phyloP scores from a whole-genome alignment of 2,329 filamentous ascomycete genomes.

The Fusarium paranaense region DNA sequence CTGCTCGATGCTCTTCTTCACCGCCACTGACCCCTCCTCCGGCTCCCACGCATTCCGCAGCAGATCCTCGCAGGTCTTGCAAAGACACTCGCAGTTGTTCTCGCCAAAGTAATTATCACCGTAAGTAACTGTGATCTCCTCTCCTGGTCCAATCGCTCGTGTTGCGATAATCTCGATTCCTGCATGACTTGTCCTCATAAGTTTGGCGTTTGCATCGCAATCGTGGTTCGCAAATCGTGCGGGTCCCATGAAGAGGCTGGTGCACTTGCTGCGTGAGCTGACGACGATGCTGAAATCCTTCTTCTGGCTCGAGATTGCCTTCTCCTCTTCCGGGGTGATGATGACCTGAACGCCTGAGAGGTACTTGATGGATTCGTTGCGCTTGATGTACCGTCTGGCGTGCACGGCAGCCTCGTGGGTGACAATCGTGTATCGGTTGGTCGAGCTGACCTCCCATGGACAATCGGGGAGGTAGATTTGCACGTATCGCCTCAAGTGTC shows the following conservation, averaged over 20 bases:
- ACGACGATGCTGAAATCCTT: slow-evolving; percentile 98
- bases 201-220: slow-evolving; percentile 89
- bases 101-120: slow-evolving; percentile 96
- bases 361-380: slow-evolving; percentile 90
- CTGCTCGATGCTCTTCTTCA: slow-evolving; percentile 67
- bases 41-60: slow-evolving; percentile 86
- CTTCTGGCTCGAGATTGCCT: slow-evolving; percentile 80
- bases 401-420: slow-evolving; percentile 90
- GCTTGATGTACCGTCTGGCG: slow-evolving; percentile 81
- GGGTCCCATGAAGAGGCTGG: slow-evolving; percentile 93
- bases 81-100: slow-evolving; percentile 94
- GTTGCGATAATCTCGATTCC: slow-evolving; percentile 92
- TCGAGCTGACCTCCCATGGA: slow-evolving; percentile 90
- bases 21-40: slow-evolving; percentile 57
- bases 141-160: slow-evolving; percentile 83
- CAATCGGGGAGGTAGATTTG: slow-evolving; percentile 94
- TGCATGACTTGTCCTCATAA: slow-evolving; percentile 84
- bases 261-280: slow-evolving; percentile 89
- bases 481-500: slow-evolving; percentile 89
- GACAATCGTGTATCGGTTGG: slow-evolving; percentile 93
- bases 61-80: slow-evolving; percentile 83
- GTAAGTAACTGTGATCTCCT: slow-evolving; percentile 97
- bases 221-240: slow-evolving; percentile 98
- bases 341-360: slow-evolving; percentile 90
- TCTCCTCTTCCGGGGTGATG: slow-evolving; percentile 92